Percentiles rank a stretch among this genome's conserved stretches.
Conservation (phyloP, 2,329 filamentous ascomycete genomes). For the Microsporum canis region DNA sequence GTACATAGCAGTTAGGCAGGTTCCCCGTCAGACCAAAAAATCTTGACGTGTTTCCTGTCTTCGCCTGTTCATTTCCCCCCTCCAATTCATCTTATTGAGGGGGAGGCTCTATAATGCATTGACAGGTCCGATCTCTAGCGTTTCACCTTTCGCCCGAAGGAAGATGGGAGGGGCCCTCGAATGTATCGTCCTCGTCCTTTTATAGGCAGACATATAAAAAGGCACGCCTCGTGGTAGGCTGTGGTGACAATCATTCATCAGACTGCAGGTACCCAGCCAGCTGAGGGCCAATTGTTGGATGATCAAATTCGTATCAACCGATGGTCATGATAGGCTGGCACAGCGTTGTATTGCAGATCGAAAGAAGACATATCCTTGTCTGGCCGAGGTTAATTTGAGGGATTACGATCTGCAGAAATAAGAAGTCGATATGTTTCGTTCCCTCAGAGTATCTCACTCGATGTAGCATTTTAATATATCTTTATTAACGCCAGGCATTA, state of each 20-base stretch:
- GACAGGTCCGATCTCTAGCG: background rate
- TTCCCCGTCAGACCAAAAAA: no score
- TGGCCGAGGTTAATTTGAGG: conserved; percentile 1
- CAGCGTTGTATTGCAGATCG: background rate
- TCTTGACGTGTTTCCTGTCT: background rate
- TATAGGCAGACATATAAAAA: background rate
- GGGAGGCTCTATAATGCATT: background rate
- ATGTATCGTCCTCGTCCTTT: background rate
- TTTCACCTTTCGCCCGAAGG: background rate
- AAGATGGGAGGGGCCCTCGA: background rate
- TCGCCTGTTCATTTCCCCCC: background rate
- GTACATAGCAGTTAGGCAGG: no score
- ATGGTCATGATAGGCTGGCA: conserved; percentile 1
- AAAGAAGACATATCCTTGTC: background rate
- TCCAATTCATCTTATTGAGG: background rate
- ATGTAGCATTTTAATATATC: background rate
- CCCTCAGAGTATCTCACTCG: background rate
- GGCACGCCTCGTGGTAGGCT: background rate
- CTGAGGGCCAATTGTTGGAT: background rate
- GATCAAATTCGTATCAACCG: background rate
- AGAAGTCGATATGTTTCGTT: conserved; percentile 1
- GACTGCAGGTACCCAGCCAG: background rate
- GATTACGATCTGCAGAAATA: conserved; percentile 1
- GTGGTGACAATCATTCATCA: background rate
- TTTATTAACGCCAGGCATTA: background rate